Base-by-base conservation (phyloP, 768 basidiomycete genomes). In the Sporobolomyces pararoseus region DNA sequence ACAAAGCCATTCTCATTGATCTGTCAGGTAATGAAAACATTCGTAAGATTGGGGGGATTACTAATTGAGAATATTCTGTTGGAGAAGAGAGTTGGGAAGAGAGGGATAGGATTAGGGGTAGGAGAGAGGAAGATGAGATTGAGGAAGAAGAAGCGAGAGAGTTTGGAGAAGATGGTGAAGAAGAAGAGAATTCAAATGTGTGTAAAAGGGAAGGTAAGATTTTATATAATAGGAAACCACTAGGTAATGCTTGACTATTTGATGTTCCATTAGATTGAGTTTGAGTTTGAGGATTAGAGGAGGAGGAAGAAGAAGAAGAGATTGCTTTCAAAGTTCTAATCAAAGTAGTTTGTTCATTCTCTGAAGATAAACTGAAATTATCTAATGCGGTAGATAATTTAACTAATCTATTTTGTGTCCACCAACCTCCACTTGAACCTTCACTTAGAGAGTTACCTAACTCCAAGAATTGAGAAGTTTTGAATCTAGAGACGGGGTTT, bases 21-120 rank as follows among this genome's bases (percentile, higher is more conserved):
- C 96, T 85, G 79, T 99, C 96, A 0, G 93, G 89, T 74, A 88
- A 94, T 2, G 88, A 84, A 75, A 84, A 98, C 44, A 97, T 83
- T 78, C 88, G 90, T 50, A 91, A 84, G 3, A 99, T 82, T 0
- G 95, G 91, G 10, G 84, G 84, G 3, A 94, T 79, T 21, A 97
- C 86, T 7, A 85, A 76, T 44, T 83, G 83, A 3, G 83, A 77
- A 76, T 93, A 95, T 57, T 93, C 76, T 13, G 59, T 7, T 4
- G 25, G n/a, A 23, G 59, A 35, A 4, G 44, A n/a, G 4, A 39
- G 32, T 34, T 10, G 5, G n/a, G n/a, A n/a, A n/a, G 59, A 61
- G 59, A 61, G 59, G 31, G 59, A 61, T 4, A 61, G 59, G 46
- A 78, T 76, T 25, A 86, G 84, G 1, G 86, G 83, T 0, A 88